Conservation (phyloP, 805 yeast genomes). For the Metschnikowia continentalis region DNA sequence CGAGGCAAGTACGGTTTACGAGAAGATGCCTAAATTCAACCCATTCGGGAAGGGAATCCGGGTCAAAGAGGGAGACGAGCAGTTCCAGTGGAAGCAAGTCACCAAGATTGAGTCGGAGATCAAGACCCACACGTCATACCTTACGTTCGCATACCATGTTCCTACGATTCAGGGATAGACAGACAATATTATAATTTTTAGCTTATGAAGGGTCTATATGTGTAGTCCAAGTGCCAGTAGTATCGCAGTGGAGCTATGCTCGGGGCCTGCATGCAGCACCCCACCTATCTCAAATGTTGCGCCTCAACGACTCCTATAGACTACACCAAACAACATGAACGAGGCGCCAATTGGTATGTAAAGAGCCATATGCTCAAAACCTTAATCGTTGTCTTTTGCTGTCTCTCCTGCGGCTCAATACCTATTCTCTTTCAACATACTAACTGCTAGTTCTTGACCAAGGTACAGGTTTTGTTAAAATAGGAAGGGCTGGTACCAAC, state of each 20-base stretch:
- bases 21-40: conserved; percentile 42
- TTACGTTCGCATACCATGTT: conserved; percentile 75
- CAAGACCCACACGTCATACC: conserved; percentile 89
- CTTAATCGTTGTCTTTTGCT: too few relatives aligned
- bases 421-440: neutral
- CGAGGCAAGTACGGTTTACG: conserved; percentile 1
- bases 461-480: conserved; percentile 97
- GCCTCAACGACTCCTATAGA: conserved; percentile 8
- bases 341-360: conserved; percentile 20
- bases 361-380: neutral
- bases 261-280: conserved; percentile 3
- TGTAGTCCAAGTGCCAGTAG: neutral
- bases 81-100: conserved; percentile 78
- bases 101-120: conserved; percentile 79
- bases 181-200: neutral
- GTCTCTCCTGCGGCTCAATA: neutral
- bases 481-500: conserved; percentile 94
- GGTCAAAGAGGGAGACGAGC: conserved; percentile 81
- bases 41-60: conserved; percentile 92
- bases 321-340: conserved; percentile 12
- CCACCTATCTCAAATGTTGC: conserved; percentile 11
- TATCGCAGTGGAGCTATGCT: neutral
- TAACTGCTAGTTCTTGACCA: conserved; percentile 77
- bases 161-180: conserved; percentile 6
- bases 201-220: neutral